A percentile compares a stretch with the other conserved stretches of the same genome.
Conservation (phyloP, 768 basidiomycete genomes). For the Strobilomyces echinocephalus region DNA sequence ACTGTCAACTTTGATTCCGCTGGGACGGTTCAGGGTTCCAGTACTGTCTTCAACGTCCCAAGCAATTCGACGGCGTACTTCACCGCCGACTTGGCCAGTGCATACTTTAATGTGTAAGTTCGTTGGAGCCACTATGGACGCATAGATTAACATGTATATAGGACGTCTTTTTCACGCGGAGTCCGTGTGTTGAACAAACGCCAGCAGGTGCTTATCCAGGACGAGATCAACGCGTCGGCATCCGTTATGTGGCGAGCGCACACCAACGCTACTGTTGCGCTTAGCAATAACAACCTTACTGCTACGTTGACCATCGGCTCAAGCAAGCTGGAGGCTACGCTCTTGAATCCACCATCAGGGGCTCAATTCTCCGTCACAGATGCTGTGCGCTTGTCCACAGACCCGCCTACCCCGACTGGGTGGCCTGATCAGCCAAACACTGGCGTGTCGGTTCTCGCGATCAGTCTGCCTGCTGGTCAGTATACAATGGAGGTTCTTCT, state of each 20-base stretch:
- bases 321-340: conserved; percentile 58
- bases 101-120: conserved; percentile 71
- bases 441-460: conserved; percentile 73
- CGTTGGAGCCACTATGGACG: neutral
- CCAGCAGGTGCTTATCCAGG: conserved; percentile 86
- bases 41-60: conserved; percentile 66
- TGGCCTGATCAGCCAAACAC: conserved; percentile 69
- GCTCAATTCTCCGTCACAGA: conserved; percentile 54
- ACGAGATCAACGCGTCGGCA: conserved; percentile 67
- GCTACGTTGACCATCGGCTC: conserved; percentile 74
- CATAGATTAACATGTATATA: conserved; percentile 26
- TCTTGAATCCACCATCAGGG: conserved; percentile 63
- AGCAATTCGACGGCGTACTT: conserved; percentile 75
- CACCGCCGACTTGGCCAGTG: conserved; percentile 68
- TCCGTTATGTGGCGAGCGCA: conserved; percentile 88
- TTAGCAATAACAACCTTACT: conserved; percentile 50
- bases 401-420: conserved; percentile 58
- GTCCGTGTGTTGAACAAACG: conserved; percentile 78
- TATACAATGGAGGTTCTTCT: conserved; percentile 83
- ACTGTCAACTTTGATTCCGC: conserved; percentile 47
- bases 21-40: conserved; percentile 75
- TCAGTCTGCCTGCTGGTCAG: conserved; percentile 60
- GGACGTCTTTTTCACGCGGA: conserved; percentile 76
- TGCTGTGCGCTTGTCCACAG: conserved; percentile 53
- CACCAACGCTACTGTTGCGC: conserved; percentile 82